Percentiles rank a stretch among this genome's conserved stretches.
Evolutionary conservation across 345 rosid genomes (phyloP).

Genomic region (Kernera saxatilis): DNA sequence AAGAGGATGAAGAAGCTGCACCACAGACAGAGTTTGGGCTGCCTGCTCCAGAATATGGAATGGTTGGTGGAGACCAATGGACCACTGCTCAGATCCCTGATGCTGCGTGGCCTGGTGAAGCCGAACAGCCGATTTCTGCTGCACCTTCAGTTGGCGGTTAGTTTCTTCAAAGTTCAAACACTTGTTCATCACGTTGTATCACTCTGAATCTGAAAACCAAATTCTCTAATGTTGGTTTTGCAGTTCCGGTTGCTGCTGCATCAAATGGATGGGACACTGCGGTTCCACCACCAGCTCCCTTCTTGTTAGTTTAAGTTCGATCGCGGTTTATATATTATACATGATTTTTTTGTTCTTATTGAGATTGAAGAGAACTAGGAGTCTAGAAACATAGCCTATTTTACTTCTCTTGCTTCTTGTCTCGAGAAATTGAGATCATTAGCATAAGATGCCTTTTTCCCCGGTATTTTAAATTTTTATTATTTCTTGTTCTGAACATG

Average conservation of each 20-base stretch:
- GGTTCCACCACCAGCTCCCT: slow-evolving; percentile 23
- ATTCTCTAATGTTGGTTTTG: not conserved
- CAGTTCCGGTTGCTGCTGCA: slow-evolving; percentile 5
- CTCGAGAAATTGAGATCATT: not conserved
- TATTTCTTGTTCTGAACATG: not conserved
- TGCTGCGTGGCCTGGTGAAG: slow-evolving; percentile 48
- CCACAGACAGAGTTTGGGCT: no score
- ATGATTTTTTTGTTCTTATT: not conserved
- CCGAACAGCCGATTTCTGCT: slow-evolving; percentile 42
- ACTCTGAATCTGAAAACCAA: not conserved
- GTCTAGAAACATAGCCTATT: not conserved
- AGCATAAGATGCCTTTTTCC: not conserved
- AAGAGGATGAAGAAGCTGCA: slow-evolving; percentile 44
- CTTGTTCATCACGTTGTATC: not conserved
- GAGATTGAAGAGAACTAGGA: not conserved
- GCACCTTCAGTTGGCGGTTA: no score
- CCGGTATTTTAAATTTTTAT: not conserved
- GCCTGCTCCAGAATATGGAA: slow-evolving; percentile 44
- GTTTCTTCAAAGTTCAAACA: not conserved
- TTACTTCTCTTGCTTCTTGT: not conserved
- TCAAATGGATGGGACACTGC: slow-evolving; percentile 43
- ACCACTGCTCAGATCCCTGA: slow-evolving; percentile 36
- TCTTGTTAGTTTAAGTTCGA: no score
- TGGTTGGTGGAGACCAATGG: slow-evolving; percentile 49
- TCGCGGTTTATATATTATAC: not conserved